Conservation (phyloP, 2,329 filamentous ascomycete species). For the Fusarium staphyleae region DNA sequence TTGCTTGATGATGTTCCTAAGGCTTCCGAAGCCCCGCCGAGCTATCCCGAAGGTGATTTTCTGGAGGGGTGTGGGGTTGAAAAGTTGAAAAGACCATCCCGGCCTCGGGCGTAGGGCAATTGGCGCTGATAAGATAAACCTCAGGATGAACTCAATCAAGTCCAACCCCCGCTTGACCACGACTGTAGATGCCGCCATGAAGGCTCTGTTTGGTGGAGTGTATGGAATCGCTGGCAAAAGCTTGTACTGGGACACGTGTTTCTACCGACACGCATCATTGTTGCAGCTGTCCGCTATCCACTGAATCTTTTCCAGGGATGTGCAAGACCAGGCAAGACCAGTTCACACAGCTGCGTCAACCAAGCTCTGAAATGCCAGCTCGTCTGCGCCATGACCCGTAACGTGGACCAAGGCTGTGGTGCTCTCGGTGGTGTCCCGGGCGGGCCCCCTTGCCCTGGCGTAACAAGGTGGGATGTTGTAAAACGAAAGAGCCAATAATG, state of each 20-base stretch:
- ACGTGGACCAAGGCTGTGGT: constrained; percentile 5
- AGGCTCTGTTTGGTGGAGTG: constrained; percentile 5
- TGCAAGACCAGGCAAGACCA: constrained; percentile 6
- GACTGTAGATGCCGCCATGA: constrained; percentile 20
- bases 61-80: background rate
- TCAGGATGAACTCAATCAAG: constrained; percentile 30
- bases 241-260: background rate
- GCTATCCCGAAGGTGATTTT: background rate
- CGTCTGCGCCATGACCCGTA: constrained; percentile 31
- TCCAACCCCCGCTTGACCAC: constrained; percentile 26
- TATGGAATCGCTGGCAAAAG: background rate
- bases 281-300: constrained; percentile 1
- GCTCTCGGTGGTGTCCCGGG: constrained; percentile 25
- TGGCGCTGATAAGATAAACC: constrained; percentile 35
- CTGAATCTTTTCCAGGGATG: constrained; percentile 11
- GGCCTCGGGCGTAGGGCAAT: constrained; percentile 26
- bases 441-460: constrained; percentile 24
- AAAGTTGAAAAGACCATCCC: constrained; percentile 18
- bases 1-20: background rate
- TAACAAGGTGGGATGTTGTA: constrained; percentile 32
- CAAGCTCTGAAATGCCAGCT: constrained; percentile 34
- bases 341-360: constrained; percentile 27
- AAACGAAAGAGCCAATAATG: constrained; percentile 34
- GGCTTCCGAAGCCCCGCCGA: constrained; percentile 1
- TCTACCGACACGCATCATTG: background rate